Percentiles rank a stretch among this genome's conserved stretches.
Evolutionary conservation across 345 rosid genomes (phyloP).

Genomic region (Geranium brycei): DNA sequence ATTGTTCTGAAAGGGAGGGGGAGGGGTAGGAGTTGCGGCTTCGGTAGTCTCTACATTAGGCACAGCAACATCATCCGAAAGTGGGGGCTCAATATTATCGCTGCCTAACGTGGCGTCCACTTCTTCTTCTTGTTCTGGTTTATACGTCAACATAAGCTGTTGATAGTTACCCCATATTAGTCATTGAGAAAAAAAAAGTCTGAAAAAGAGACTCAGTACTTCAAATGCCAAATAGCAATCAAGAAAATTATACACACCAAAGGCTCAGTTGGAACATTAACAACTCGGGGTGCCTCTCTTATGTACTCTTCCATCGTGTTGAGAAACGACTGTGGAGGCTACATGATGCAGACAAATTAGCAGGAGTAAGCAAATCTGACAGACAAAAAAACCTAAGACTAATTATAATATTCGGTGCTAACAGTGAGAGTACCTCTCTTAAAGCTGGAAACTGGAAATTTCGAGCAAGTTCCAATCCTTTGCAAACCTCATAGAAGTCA

Average conservation of each 20-base stretch:
- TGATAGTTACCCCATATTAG: constrained; percentile 16
- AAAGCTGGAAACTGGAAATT: constrained; percentile 91
- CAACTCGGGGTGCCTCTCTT: constrained; percentile 83
- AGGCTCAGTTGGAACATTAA: constrained; percentile 61
- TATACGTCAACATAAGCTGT: constrained; percentile 69
- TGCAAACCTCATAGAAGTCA: constrained; percentile 85
- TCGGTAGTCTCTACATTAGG: constrained; percentile 31
- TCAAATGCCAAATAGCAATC: not conserved
- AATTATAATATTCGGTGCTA: too few relatives aligned
- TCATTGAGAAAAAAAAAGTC: not conserved
- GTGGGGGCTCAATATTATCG: constrained; percentile 51
- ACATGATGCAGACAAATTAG: constrained; percentile 6
- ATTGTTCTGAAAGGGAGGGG: constrained; percentile 43
- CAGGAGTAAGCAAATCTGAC: not conserved
- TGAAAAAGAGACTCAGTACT: too few relatives aligned
- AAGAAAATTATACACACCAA: constrained; percentile 37
- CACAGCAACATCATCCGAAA: constrained; percentile 34
- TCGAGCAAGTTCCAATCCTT: constrained; percentile 95
- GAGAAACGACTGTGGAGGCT: constrained; percentile 98
- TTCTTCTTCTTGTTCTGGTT: constrained; percentile 45
- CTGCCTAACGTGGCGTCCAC: constrained; percentile 39
- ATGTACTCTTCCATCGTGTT: constrained; percentile 96
- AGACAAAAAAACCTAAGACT: not conserved
- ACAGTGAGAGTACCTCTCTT: constrained; percentile 48
- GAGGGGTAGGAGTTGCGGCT: constrained; percentile 21